Percentiles rank a stretch among this genome's conserved stretches.
phyloP scores from a whole-genome alignment of 2,329 filamentous ascomycete genomes.

The Colletotrichum spaethianum region DNA sequence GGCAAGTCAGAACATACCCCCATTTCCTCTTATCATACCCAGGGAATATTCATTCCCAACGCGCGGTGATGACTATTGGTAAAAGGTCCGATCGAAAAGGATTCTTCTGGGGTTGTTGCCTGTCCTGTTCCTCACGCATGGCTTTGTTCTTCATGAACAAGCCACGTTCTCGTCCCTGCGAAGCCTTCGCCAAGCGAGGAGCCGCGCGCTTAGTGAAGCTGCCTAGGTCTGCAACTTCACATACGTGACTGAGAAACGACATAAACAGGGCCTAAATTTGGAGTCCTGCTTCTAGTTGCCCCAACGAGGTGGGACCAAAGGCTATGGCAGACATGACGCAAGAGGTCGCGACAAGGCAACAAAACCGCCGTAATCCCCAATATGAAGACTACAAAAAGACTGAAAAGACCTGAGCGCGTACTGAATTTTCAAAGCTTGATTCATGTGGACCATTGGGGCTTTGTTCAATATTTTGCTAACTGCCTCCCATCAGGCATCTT shows the following conservation, averaged over 20 bases:
- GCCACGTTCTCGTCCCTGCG: constrained; percentile 31
- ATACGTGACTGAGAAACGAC: constrained; percentile 13
- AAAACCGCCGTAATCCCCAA: constrained; percentile 66
- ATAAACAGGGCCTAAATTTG: constrained; percentile 58
- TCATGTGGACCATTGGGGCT: background rate
- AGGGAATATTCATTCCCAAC: background rate
- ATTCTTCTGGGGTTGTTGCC: constrained; percentile 62
- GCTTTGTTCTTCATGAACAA: constrained; percentile 42
- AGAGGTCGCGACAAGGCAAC: constrained; percentile 44
- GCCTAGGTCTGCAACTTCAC: background rate
- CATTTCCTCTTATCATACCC: background rate
- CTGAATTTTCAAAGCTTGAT: constrained; percentile 1
- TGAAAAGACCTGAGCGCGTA: constrained; percentile 81
- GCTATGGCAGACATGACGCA: constrained; percentile 66
- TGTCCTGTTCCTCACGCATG: constrained; percentile 39
- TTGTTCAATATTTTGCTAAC: background rate
- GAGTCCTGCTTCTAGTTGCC: constrained; percentile 63
- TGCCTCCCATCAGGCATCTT: background rate
- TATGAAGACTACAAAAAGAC: constrained; percentile 69
- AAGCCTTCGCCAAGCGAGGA: constrained; percentile 7
- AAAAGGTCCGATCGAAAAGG: constrained; percentile 74
- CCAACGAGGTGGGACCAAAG: constrained; percentile 70
- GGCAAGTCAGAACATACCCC: constrained; percentile 11
- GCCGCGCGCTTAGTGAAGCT: constrained; percentile 15
- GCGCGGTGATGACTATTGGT: constrained; percentile 71